Evolutionary conservation across 2,329 filamentous ascomycete genomes (phyloP), one percentile per base, ranked within the genome.

Genomic region (Rugonectria rugulosa): DNA sequence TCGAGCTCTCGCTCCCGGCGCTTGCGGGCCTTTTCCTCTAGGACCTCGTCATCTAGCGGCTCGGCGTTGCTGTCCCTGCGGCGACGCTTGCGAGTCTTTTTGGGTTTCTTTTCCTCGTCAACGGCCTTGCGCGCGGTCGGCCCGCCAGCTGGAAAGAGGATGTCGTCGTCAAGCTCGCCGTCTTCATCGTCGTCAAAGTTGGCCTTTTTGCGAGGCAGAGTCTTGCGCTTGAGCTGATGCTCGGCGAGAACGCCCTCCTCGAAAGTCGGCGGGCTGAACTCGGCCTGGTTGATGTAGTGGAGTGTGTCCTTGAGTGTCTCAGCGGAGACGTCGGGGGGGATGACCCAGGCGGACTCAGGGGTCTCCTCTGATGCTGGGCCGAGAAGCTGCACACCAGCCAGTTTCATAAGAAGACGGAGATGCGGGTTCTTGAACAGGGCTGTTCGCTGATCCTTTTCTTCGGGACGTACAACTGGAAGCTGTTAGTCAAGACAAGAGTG

Each of bases 391-490:
- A 96, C 84, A 1, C 90, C 90, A 15, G 89, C 80, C 0, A 95
- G 80, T 2, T 81, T 88, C 83, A 98, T 89, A 4, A 99, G 82
- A 2, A 98, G 85, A 27, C 93, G 89, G 2, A 98, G 81, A 67
- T 94, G 88, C 9, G 90, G 88, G 72, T 98, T 96, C 70, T 92
- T 96, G 78, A 96, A 96, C 75, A 97, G 87, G 21, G 91, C 89
- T 19, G 81, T 82, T 45, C 87, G 86, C 34, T 87, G 85, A 43
- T 84, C 80, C 40, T 90, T 85, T 36, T 83, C 86, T 53, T 89
- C 86, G 0, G 89, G 81, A 45, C 81, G 82, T 48, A 92, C 75
- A 52, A 75, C 85, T 88, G 65, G 15, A 12, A 17, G 27, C 26
- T 31, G 56, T 78, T 65, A 79, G 73, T 54, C 11, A 4, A n/a